Evolutionary conservation across 2,329 filamentous ascomycete species (phyloP).

Genomic region (Lachnellula suecica): DNA sequence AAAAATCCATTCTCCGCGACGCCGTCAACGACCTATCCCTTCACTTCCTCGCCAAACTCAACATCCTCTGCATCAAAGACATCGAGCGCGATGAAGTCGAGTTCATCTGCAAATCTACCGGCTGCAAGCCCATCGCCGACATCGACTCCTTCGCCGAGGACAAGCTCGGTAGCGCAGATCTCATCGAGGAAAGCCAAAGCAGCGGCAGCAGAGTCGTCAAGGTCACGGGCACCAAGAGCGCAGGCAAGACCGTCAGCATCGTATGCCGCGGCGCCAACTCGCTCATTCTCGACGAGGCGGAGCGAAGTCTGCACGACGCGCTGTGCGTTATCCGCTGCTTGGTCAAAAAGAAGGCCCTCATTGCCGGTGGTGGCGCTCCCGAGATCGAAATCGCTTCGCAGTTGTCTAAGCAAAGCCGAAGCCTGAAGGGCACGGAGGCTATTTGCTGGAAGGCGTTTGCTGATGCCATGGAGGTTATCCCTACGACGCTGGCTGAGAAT

Average conservation of each 20-base stretch:
- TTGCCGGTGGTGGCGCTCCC: slow-evolving; percentile 92
- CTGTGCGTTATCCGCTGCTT: slow-evolving; percentile 96
- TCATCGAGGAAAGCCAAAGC: slow-evolving; percentile 88
- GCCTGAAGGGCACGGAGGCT: slow-evolving; percentile 85
- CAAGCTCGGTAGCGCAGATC: slow-evolving; percentile 90
- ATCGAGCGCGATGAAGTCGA: slow-evolving; percentile 98
- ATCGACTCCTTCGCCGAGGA: slow-evolving; percentile 98
- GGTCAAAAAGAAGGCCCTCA: slow-evolving; percentile 99
- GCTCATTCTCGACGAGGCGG: slow-evolving; percentile 93
- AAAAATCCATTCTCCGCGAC: slow-evolving; percentile 97
- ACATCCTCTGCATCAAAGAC: slow-evolving; percentile 94
- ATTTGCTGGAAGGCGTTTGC: slow-evolving; percentile 99
- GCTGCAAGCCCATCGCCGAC: slow-evolving; percentile 98
- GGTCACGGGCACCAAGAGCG: slow-evolving; percentile 83
- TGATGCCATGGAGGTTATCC: slow-evolving; percentile 94
- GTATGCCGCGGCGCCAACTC: slow-evolving; percentile 92
- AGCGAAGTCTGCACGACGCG: slow-evolving; percentile 94
- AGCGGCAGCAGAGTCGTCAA: slow-evolving; percentile 92
- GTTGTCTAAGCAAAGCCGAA: slow-evolving; percentile 77
- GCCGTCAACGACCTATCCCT: slow-evolving; percentile 96
- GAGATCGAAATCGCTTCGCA: slow-evolving; percentile 95
- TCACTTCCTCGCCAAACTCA: slow-evolving; percentile 95
- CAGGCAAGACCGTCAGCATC: slow-evolving; percentile 88
- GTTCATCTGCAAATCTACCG: slow-evolving; percentile 98
- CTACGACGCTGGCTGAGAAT: slow-evolving; percentile 95